phyloP scores from a whole-genome alignment of 139 green algal genomes.

The Zygnema cylindricum region DNA sequence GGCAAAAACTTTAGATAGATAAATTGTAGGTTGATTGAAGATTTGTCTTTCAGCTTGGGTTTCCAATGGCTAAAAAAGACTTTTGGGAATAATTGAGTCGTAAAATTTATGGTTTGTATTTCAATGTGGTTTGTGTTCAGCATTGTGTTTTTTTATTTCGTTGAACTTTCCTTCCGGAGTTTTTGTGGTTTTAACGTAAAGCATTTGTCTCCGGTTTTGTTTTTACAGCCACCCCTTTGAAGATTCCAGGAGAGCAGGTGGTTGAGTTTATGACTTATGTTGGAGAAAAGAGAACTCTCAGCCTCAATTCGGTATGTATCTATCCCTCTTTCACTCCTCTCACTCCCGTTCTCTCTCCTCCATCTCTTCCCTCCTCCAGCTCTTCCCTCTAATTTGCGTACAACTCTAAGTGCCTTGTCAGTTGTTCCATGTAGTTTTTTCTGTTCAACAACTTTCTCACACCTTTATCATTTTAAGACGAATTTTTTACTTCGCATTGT shows the following conservation, averaged over 20 bases:
- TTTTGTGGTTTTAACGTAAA: not conserved
- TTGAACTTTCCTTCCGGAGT: not conserved
- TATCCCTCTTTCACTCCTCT: not conserved
- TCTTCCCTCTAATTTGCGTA: too few relatives aligned
- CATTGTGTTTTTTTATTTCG: not conserved
- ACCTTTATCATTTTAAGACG: too few relatives aligned
- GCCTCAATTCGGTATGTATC: constrained; percentile 60
- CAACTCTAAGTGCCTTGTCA: too few relatives aligned
- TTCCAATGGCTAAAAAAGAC: not conserved
- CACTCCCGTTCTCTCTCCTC: not conserved
- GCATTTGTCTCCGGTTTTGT: not conserved
- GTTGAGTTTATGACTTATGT: constrained; percentile 71
- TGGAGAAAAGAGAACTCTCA: constrained; percentile 59
- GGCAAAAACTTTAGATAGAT: not conserved
- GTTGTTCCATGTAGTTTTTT: too few relatives aligned
- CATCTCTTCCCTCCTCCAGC: constrained; percentile 39
- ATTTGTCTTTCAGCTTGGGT: not conserved
- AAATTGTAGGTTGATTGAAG: not conserved
- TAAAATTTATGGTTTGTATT: not conserved
- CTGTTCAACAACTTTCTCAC: too few relatives aligned
- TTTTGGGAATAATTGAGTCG: not conserved
- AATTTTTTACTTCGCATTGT: too few relatives aligned
- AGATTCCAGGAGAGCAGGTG: constrained; percentile 68
- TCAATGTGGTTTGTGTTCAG: not conserved
- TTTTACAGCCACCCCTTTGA: not conserved